Evolutionary conservation across 257 asterid genomes (phyloP), one percentile per base, ranked within the genome.

Genomic region (Solanum boliviense): DNA sequence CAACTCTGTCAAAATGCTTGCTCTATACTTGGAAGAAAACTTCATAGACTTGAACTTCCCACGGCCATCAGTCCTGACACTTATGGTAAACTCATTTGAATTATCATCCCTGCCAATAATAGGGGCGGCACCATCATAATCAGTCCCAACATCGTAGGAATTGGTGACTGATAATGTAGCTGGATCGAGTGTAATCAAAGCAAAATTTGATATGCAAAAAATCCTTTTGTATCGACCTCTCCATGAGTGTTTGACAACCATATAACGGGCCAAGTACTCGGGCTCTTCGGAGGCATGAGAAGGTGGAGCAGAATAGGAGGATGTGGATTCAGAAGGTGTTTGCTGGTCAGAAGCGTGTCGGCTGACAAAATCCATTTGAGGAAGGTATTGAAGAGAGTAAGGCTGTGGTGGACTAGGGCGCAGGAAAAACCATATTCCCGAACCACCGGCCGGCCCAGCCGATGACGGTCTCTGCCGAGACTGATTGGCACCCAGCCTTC

Each of bases 401-500:
- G 94, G 94, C 62, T 92, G 94, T 65, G 98, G 98, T 46, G 91
- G 90, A 82, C 91, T 95, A 92, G 89, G 95, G 87, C 96, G 96
- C 65, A 95, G 91, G 86, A 97, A 93, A 89, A 89, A 95, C 99
- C 99, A 97, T 96, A 90, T 76, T 90, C 91, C 91, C 85, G 91
- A 89, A 89, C 96, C 98, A 92, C 99, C 99, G 90, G 95, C 97
- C 95, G 95, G 70, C 79, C 93, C 85, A 20, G 95, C 89, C 91
- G 98, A 94, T 93, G 93, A 94, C 97, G 96, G 98, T 88, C 92
- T 91, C 95, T 91, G 96, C 95, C 97, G 93, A 4, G 99, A 95
- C 96, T 95, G 98, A 92, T 95, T 93, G 95, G 99, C 99, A 97
- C 99, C 99, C 99, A 97, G 98, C 92, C 99, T 95, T 88, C 96